Evolutionary conservation across 2,329 filamentous ascomycete species (phyloP).

Genomic region (Taxawa tesnikishii): DNA sequence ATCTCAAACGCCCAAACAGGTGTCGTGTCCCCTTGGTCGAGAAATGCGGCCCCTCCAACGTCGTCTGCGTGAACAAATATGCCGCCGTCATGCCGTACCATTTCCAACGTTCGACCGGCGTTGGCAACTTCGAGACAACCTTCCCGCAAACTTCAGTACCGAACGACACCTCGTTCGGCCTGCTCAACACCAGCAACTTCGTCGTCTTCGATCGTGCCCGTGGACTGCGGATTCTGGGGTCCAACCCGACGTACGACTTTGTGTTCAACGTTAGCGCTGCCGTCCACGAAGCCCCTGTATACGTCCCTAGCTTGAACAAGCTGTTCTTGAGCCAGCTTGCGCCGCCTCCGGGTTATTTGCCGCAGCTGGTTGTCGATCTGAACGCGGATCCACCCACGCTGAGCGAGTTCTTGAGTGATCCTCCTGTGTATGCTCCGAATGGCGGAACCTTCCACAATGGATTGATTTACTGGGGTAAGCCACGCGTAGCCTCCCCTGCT

Average conservation of each 20-base stretch:
- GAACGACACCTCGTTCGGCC: constrained; percentile 19
- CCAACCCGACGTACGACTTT: constrained; percentile 23
- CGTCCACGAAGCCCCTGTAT: constrained; percentile 31
- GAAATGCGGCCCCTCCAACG: constrained; percentile 9
- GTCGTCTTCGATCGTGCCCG: constrained; percentile 23
- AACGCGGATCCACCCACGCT: constrained; percentile 29
- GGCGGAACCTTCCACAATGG: constrained; percentile 28
- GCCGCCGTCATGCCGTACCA: constrained; percentile 23
- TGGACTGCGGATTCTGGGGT: constrained; percentile 24
- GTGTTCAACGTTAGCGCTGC: constrained; percentile 23
- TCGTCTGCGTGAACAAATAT: constrained; percentile 28
- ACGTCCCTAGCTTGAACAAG: constrained; percentile 26
- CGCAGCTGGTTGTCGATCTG: constrained; percentile 26
- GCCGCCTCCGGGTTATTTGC: constrained; percentile 23
- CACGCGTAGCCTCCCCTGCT: no score
- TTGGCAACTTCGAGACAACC: constrained; percentile 21
- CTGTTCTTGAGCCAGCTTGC: constrained; percentile 27
- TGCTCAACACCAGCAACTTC: constrained; percentile 16
- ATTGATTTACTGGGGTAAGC: constrained; percentile 23
- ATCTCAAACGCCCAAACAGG: not conserved
- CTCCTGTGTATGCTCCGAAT: constrained; percentile 31
- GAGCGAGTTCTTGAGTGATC: constrained; percentile 25
- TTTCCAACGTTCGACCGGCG: constrained; percentile 25
- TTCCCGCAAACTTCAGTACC: constrained; percentile 23
- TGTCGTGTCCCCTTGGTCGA: not conserved